These are phyloP conservation scores for Tolypocladium amazonense DNA, from an alignment of 2,329 filamentous ascomycete genomes.

Conservation along the genomic window DNA sequence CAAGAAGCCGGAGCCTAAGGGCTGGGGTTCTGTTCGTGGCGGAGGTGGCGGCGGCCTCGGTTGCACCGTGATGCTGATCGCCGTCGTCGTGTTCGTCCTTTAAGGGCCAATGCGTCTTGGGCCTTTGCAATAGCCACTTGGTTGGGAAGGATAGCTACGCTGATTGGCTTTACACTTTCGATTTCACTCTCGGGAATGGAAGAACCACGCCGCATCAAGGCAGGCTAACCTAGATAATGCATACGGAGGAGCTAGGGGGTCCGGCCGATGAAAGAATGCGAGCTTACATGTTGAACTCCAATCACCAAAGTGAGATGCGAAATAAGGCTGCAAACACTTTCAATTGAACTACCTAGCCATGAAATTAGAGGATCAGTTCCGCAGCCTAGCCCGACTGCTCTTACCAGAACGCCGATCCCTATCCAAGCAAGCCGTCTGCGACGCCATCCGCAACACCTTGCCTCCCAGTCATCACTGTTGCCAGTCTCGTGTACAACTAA, in stretches of 20 bases:
- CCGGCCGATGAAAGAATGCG: not conserved
- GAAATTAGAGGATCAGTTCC: not conserved
- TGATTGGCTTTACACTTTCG: not conserved
- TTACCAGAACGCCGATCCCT: not conserved
- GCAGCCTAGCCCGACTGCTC: not conserved
- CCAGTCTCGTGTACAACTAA: not conserved
- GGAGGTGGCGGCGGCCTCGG: constrained; percentile 21
- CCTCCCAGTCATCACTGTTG: not conserved
- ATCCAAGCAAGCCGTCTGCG: not conserved
- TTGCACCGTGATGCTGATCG: constrained; percentile 25
- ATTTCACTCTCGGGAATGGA: not conserved
- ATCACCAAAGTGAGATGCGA: no score
- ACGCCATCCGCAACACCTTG: not conserved
- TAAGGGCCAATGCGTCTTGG: constrained; percentile 7
- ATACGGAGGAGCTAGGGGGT: not conserved
- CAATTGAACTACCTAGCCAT: not conserved
- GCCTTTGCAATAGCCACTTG: not conserved
- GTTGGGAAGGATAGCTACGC: not conserved
- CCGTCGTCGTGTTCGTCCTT: constrained; percentile 20
- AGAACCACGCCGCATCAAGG: not conserved
- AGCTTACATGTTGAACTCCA: not conserved
- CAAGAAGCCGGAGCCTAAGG: constrained; percentile 20
- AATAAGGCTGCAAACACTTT: not conserved
- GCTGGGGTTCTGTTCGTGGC: constrained; percentile 14
- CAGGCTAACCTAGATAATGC: not conserved